Evolutionary conservation across 2,329 filamentous ascomycete species (phyloP), one percentile per base, ranked within the genome.

Genomic region (Colletotrichum brevisporum): DNA sequence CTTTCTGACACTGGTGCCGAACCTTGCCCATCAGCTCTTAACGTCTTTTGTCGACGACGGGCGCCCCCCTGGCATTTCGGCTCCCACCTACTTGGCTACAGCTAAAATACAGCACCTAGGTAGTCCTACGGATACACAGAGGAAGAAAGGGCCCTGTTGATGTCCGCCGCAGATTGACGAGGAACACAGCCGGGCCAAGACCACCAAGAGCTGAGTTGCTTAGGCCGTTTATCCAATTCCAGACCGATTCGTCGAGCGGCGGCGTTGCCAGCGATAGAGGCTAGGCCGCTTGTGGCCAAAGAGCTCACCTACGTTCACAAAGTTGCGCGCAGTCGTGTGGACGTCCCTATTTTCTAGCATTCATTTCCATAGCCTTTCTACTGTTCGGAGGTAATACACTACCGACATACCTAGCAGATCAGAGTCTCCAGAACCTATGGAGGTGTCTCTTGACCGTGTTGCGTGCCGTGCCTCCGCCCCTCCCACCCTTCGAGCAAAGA

Each of bases 1-100:
- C 67, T 56, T 56, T 67, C 55, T 67, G 67, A 69, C 62, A 67
- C 67, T 61, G 67, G 62, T n/a, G 62, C 52, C 62, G 48, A 58
- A 69, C 67, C 62, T 66, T 56, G 54, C 61, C 31, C 41, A 43
- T 6, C 43, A 47, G 45, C 59, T 48, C 45, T 48, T 43, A 36
- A 36, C 31, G 31, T 36, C 31, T 36, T 36, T 36, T 36, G 31
- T 36, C 31, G 31, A 36, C 31, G 31, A 31, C 27, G 27, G 27
- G 8, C 9, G 5, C 31, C 31, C 31, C 31, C 31, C 31, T 31
- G 27, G 27, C 27, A 31, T 31, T 31, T 31, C 27, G 27, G 27
- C 8, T 31, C 27, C 27, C n/a, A n/a, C n/a, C n/a, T n/a, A n/a
- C n/a, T 24, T 24, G 21, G 21, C 21, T 24, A 24, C 21, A 24